phyloP scores from a whole-genome alignment of 371 early-diverging fungal genomes.

The Funneliformis caledonium region DNA sequence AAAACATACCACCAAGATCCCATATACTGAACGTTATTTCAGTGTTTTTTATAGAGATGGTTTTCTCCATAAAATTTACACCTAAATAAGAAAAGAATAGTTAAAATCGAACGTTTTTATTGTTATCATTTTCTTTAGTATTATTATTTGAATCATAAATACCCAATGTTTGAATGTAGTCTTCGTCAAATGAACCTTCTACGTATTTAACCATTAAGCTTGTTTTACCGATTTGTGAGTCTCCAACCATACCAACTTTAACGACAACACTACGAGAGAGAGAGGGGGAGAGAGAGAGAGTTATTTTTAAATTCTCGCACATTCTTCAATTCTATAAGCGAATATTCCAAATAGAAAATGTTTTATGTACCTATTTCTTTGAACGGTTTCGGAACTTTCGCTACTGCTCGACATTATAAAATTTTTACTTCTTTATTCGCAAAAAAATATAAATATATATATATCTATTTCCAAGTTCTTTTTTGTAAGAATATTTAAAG shows the following conservation, averaged over 20 bases:
- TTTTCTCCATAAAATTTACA: slow-evolving; percentile 99
- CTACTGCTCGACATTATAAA: background rate
- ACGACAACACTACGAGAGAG: slow-evolving; percentile 62
- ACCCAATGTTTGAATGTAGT: slow-evolving; percentile 97
- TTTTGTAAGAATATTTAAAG: no score
- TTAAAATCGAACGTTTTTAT: background rate
- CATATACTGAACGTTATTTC: slow-evolving; percentile 98
- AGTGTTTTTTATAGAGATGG: slow-evolving; percentile 86
- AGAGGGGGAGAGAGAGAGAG: background rate
- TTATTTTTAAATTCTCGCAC: background rate
- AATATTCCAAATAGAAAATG: background rate
- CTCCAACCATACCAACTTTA: slow-evolving; percentile 98
- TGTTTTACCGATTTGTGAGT: slow-evolving; percentile 98
- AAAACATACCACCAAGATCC: slow-evolving; percentile 94
- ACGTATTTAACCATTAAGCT: slow-evolving; percentile 98
- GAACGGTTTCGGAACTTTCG: background rate
- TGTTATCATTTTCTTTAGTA: background rate
- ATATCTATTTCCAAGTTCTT: no score
- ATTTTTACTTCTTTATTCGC: background rate
- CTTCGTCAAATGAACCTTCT: slow-evolving; percentile 94
- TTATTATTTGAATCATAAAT: slow-evolving; percentile 15
- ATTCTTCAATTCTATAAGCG: background rate
- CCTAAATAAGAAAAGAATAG: slow-evolving; percentile 57
- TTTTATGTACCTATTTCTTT: background rate
- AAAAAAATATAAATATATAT: no score